A percentile compares a stretch with the other conserved stretches of the same genome.
Evolutionary conservation across 192 early-diverging fungal genomes (phyloP).

Genomic region (Podila horticola): DNA sequence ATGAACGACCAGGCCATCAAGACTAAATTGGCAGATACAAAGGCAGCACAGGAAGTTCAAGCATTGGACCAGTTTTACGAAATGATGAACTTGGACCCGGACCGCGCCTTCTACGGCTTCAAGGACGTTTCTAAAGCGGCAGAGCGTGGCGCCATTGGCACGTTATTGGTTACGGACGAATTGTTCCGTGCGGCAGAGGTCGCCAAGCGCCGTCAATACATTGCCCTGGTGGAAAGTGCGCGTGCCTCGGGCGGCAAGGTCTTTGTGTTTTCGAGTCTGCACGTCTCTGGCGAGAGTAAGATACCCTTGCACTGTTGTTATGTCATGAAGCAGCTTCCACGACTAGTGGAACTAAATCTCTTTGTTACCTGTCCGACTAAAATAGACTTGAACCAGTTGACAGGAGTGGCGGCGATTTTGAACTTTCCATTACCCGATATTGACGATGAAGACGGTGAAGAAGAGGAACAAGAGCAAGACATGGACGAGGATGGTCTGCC

Average conservation of each 20-base stretch:
- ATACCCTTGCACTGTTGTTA: neutral
- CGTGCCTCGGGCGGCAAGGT: conserved; percentile 80
- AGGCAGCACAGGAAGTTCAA: conserved; percentile 86
- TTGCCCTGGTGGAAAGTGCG: conserved; percentile 86
- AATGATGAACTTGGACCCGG: conserved; percentile 90
- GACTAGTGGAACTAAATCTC: neutral
- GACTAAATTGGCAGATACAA: conserved; percentile 87
- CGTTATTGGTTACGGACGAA: conserved; percentile 91
- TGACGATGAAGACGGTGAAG: conserved; percentile 73
- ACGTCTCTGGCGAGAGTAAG: conserved; percentile 94
- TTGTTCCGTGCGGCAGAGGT: conserved; percentile 93
- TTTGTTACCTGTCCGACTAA: conserved; percentile 1
- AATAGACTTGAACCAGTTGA: conserved; percentile 88
- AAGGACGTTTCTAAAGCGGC: conserved; percentile 86
- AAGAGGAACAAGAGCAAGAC: conserved; percentile 34
- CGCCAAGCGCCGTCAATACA: conserved; percentile 84
- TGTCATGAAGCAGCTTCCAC: neutral
- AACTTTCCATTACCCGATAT: conserved; percentile 91
- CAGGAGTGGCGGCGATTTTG: conserved; percentile 94
- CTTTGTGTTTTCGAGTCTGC: conserved; percentile 91
- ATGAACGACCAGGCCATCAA: conserved; percentile 88
- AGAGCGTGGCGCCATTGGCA: conserved; percentile 87
- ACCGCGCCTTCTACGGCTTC: conserved; percentile 93
- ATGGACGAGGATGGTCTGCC: conserved; percentile 25
- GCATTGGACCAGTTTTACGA: conserved; percentile 88